Base-by-base conservation (phyloP, 2,329 filamentous ascomycete species). In the Aureobasidium subglaciale region DNA sequence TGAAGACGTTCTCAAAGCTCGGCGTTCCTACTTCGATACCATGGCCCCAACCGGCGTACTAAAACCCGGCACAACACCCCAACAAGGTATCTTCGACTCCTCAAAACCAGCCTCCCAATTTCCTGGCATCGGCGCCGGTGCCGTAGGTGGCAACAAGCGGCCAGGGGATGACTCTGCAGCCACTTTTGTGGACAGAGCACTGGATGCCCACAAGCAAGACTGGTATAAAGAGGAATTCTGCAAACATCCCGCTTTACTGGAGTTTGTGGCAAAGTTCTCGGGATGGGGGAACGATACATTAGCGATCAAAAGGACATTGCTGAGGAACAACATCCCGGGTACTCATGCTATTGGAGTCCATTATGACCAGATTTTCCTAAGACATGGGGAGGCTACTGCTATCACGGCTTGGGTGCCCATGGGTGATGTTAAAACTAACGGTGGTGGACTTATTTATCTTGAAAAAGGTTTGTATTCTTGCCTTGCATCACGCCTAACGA, bases 391-490 rank as follows among this genome's bases (percentile, higher is more conserved):
- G 20, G 66, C 67, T 16, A 61, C 63, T 4, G 64, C 64, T 16
- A 54, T 70, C 6, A 70, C 67, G 2, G 67, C 65, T 13, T 70
- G 68, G 67, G 65, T 69, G 0, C 67, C 67, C 1, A 73, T 75
- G 18, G 73, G 73, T 35, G 68, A 74, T 52, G 64, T 65, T 27
- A 56, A 59, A 0, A 49, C 64, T 4, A 63, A 64, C 29, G 72
- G 72, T 5, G 71, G 73, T 3, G 73, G 72, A 0, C 60, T 75
- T 37, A 71, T 73, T 58, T 75, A 75, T 56, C 64, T 75, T 9
- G 70, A 72, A 30, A 62, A 71, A 56, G 74, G 43, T 32, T 20
- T 13, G 41, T 30, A 29, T n/a, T n/a, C 25, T 27, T 11, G 5
- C 22, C 1, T 29, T n/a, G 3, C 20, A 10, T 16, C 20, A n/a